Base-by-base conservation (phyloP, 78 protist genomes). In the Chrysochromulina parva region DNA sequence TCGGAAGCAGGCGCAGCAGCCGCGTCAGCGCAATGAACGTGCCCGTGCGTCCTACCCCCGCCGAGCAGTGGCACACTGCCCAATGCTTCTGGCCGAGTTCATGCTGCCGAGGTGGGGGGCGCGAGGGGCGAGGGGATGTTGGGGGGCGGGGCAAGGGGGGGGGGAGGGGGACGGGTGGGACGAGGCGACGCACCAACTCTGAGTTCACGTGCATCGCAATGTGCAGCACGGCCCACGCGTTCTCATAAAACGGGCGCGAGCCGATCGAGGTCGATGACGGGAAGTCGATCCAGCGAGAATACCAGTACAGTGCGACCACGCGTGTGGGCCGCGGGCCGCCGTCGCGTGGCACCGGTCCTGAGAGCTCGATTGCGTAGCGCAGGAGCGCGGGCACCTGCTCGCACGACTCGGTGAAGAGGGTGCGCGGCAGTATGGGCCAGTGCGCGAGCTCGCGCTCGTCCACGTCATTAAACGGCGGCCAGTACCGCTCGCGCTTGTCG, bases 401-500 rank as follows among this genome's bases (percentile, higher is more conserved):
- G n/a, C 54, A 48, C 47, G 11, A 1, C 55, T 74, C 84, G 55
- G n/a, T 2, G 47, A 22, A 55, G 38, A 74, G 2, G 11, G 6
- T 7, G 24, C 54, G 52, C 84, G 47, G 48, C 24, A 0, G 24
- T 9, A 50, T 57, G 28, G 58, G 57, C 84, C 84, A 74, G 13
- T 14, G 0, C 57, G 57, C 24, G n/a, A n/a, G 24, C 84, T 74
- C 58, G 58, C 57, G 57, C 9, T 1, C 55, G n/a, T 2, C 47
- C 7, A 38, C 28, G 48, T 50, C 24, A 10, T 74, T 57, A 57
- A 50, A 50, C 26, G 84, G 57, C 57, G 84, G 84, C 84, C 84
- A 74, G 84, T 74, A 74, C 26, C 55, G 84, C 84, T 74, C 84
- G 84, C 84, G 84, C 84, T 74, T 74, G 55, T 74, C 84, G 22